Evolutionary conservation across 1,284 basidiomycete genomes (phyloP).

Genomic region (Apiotrichum porosum): DNA sequence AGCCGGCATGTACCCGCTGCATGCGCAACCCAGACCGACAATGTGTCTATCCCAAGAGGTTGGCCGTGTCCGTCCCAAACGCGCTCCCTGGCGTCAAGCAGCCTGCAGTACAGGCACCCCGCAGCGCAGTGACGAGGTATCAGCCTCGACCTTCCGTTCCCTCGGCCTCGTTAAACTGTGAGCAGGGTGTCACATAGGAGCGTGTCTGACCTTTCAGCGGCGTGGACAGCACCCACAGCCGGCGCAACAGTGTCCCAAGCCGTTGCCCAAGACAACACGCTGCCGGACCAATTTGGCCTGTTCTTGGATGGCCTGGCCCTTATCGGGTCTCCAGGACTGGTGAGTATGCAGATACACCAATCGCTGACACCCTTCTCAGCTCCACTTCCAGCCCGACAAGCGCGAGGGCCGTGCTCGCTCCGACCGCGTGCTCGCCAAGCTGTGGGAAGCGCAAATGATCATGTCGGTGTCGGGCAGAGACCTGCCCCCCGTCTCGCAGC

Average conservation of each 20-base stretch:
- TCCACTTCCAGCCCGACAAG: slow-evolving; percentile 12
- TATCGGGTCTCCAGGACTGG: slow-evolving; percentile 6
- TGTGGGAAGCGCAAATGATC: slow-evolving; percentile 18
- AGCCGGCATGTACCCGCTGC: slow-evolving; percentile 14
- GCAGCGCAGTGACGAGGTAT: too few relatives aligned
- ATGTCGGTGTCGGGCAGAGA: slow-evolving; percentile 2
- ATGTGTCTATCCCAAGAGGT: slow-evolving; percentile 13
- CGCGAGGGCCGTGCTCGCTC: slow-evolving; percentile 8
- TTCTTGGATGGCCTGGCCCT: slow-evolving; percentile 14
- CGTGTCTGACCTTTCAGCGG: not conserved
- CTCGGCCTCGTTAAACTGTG: too few relatives aligned
- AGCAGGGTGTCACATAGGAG: too few relatives aligned
- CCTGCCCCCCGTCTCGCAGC: not conserved
- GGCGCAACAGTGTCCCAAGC: too few relatives aligned
- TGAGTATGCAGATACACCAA: not conserved
- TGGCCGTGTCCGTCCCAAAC: too few relatives aligned
- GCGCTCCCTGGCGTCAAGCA: too few relatives aligned
- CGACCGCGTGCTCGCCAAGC: slow-evolving; percentile 14
- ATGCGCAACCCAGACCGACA: slow-evolving; percentile 12
- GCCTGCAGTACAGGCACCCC: too few relatives aligned
- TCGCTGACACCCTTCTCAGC: not conserved
- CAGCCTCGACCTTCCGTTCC: too few relatives aligned
- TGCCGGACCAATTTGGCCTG: slow-evolving; percentile 2
- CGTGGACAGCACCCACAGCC: not conserved
- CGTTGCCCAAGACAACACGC: too few relatives aligned